These are phyloP conservation scores for Vitis vinifera DNA, from an alignment of 164 flowering plant genomes.

Conservation along the genomic window ASM3070453v1 NC_081813.1:18186501-18187000, in stretches of 20 bases:
- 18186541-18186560: constrained; percentile 75
- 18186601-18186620: constrained; percentile 69
- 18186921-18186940: constrained; percentile 94
- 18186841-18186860: no score
- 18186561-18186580: constrained; percentile 92
- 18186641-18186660: constrained; percentile 23
- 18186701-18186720: constrained; percentile 34
- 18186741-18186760: no score
- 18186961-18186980: constrained; percentile 87
- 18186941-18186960: constrained; percentile 66
- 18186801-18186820: no score
- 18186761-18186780: no score
- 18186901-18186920: constrained; percentile 13
- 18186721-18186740: no score
- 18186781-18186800: no score
- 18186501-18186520: no score
- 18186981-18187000: constrained; percentile 94
- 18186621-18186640: constrained; percentile 54
- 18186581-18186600: constrained; percentile 99
- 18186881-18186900: no score
- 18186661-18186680: constrained; percentile 17
- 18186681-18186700: constrained; percentile 71
- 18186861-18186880: no score
- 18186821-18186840: no score
- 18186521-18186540: constrained; percentile 54